Conservation (phyloP, 2,329 filamentous ascomycete species). For the Rutstroemia sp. region DNA sequence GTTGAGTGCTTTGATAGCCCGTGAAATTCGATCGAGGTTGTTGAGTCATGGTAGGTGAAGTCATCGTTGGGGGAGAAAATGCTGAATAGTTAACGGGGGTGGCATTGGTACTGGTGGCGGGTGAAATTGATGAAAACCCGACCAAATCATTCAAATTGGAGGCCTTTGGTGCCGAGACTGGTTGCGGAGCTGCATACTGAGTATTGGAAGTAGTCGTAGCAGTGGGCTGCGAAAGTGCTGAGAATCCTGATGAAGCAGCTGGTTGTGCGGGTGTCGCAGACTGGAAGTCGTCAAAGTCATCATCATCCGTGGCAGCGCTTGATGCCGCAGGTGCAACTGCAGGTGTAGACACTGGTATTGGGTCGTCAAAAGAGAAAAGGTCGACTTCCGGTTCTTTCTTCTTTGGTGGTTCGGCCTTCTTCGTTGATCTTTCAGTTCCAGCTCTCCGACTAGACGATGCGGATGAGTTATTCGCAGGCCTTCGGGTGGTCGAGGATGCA, state of each 20-base stretch:
- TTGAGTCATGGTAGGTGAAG: slow-evolving; percentile 34
- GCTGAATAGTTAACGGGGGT: slow-evolving; percentile 57
- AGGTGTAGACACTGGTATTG: slow-evolving; percentile 41
- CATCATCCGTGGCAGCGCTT: slow-evolving; percentile 47
- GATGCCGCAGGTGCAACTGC: slow-evolving; percentile 36
- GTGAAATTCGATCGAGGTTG: slow-evolving; percentile 42
- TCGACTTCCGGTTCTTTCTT: slow-evolving; percentile 85
- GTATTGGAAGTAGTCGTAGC: slow-evolving; percentile 49
- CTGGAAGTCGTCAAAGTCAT: slow-evolving; percentile 97
- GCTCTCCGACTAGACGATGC: slow-evolving; percentile 31
- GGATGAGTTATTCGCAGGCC: slow-evolving; percentile 22
- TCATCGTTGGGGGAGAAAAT: slow-evolving; percentile 43
- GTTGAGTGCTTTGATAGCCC: slow-evolving; percentile 68
- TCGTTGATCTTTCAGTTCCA: slow-evolving; percentile 39
- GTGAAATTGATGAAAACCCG: slow-evolving; percentile 73
- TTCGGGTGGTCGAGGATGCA: slow-evolving; percentile 36
- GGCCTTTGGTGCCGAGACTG: slow-evolving; percentile 74
- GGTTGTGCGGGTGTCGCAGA: slow-evolving; percentile 59
- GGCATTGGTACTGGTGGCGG: slow-evolving; percentile 51
- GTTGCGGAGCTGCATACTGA: slow-evolving; percentile 75
- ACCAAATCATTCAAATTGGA: slow-evolving; percentile 75
- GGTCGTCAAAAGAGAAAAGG: slow-evolving; percentile 86
- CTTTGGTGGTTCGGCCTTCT: slow-evolving; percentile 65
- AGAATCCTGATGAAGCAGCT: slow-evolving; percentile 36
- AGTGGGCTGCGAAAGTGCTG: slow-evolving; percentile 36